Conservation (phyloP, 495 filamentous ascomycete genomes). For the Xylaria curta region DNA sequence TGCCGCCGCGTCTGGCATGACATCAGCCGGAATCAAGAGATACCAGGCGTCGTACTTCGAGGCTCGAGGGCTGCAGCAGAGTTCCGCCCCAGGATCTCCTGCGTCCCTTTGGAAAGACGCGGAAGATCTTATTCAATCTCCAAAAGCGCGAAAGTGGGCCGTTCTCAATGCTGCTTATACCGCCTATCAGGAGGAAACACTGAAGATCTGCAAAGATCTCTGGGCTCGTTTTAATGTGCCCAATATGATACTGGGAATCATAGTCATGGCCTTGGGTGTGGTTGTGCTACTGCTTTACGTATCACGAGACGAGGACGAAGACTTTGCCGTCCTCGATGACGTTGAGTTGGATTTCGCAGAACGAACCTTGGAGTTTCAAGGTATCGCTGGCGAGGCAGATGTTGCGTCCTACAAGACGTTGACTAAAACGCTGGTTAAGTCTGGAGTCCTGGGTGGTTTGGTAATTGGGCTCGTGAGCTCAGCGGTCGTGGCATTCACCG, state of each 20-base stretch:
- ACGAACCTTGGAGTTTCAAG: conserved; percentile 49
- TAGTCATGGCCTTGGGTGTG: conserved; percentile 70
- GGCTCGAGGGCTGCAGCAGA: conserved; percentile 67
- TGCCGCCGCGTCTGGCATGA: conserved; percentile 72
- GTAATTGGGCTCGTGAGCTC: conserved; percentile 33
- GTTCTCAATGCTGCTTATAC: conserved; percentile 65
- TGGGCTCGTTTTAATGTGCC: conserved; percentile 91
- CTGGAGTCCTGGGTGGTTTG: conserved; percentile 42
- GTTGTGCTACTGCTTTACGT: conserved; percentile 74
- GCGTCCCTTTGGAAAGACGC: conserved; percentile 62
- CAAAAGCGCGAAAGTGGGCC: conserved; percentile 44
- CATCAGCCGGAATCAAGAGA: conserved; percentile 85
- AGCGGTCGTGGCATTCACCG: conserved; percentile 33
- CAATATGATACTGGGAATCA: conserved; percentile 82
- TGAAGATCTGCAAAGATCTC: conserved; percentile 79
- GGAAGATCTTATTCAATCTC: conserved; percentile 42
- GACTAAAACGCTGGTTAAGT: conserved; percentile 44
- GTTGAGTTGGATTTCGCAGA: conserved; percentile 53
- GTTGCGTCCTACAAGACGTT: conserved; percentile 39
- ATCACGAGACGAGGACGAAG: conserved; percentile 52
- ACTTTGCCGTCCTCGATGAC: conserved; percentile 51
- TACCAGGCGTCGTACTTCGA: conserved; percentile 72
- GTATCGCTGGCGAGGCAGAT: conserved; percentile 37
- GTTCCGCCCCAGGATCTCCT: conserved; percentile 60
- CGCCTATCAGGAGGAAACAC: conserved; percentile 76